phyloP scores from a whole-genome alignment of 306 rosid species.

The Styphnolobium japonicum region DNA sequence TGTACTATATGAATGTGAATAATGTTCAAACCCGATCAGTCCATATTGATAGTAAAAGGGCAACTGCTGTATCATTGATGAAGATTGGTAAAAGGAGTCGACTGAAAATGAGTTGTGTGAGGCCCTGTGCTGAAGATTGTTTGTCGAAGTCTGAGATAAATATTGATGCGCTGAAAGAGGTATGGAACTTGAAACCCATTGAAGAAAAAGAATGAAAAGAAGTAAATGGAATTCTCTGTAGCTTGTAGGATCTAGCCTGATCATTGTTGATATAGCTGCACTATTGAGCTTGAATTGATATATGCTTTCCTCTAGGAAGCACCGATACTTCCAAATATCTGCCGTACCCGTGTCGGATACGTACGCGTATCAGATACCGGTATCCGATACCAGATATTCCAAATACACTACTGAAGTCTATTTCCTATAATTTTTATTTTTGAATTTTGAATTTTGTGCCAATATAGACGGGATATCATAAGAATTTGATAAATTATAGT shows the following conservation, averaged over 20 bases:
- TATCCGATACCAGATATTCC: too few relatives aligned
- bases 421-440: too few relatives aligned
- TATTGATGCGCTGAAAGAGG: conserved; percentile 92
- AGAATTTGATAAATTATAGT: too few relatives aligned
- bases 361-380: too few relatives aligned
- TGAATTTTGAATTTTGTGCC: too few relatives aligned
- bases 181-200: conserved; percentile 33
- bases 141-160: conserved; percentile 73
- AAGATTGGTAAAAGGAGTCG: conserved; percentile 76
- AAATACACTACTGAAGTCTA: too few relatives aligned
- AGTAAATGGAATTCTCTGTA: background rate
- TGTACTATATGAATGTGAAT: conserved; percentile 75
- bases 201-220: conserved; percentile 5
- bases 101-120: conserved; percentile 67
- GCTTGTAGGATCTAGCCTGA: conserved; percentile 11
- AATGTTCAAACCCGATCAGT: conserved; percentile 91
- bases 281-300: conserved; percentile 11
- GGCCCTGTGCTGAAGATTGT: conserved; percentile 89
- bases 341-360: too few relatives aligned
- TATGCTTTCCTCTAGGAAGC: background rate
- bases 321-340: too few relatives aligned
- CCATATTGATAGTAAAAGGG: conserved; percentile 56
- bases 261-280: conserved; percentile 1
- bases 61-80: conserved; percentile 70
- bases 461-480: too few relatives aligned